phyloP scores from a whole-genome alignment of 495 filamentous ascomycete species.

The Terfezia claveryi region DNA sequence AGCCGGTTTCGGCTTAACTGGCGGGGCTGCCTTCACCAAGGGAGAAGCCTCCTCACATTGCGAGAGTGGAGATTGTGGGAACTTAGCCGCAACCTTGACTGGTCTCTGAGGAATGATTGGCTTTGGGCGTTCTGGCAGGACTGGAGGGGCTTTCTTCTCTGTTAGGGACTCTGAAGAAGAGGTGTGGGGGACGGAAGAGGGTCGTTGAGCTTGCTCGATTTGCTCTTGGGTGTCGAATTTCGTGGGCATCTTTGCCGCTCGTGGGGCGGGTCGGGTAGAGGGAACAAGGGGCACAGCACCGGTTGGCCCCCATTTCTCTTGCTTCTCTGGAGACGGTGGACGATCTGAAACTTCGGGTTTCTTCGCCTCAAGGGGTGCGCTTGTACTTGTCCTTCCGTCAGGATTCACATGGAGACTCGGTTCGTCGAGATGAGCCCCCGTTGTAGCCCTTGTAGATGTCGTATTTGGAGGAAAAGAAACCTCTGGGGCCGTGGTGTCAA shows the following conservation, averaged over 20 bases:
- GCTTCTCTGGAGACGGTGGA: constrained; percentile 6
- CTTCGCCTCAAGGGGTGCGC: not conserved
- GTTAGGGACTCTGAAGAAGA: not conserved
- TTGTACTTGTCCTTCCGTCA: not conserved
- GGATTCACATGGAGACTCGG: not conserved
- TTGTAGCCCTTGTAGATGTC: not conserved
- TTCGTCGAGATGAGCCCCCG: not conserved
- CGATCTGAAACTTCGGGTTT: constrained; percentile 13
- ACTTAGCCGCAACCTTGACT: constrained; percentile 9
- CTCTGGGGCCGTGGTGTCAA: not conserved
- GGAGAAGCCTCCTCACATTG: constrained; percentile 13
- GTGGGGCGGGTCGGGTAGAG: not conserved
- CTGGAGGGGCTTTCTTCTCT: not conserved
- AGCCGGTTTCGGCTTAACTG: constrained; percentile 44
- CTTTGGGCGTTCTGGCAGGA: constrained; percentile 5
- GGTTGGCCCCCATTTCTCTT: constrained; percentile 6
- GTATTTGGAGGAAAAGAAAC: not conserved
- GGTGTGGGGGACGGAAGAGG: not conserved
- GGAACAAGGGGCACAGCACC: not conserved
- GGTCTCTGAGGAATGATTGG: constrained; percentile 16
- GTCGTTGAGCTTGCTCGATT: not conserved
- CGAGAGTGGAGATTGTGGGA: constrained; percentile 11
- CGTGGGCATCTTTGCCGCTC: not conserved
- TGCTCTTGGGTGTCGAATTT: not conserved
- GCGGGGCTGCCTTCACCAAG: constrained; percentile 10